phyloP scores from a whole-genome alignment of 2,329 filamentous ascomycete species.

The Apiospora sp. region DNA sequence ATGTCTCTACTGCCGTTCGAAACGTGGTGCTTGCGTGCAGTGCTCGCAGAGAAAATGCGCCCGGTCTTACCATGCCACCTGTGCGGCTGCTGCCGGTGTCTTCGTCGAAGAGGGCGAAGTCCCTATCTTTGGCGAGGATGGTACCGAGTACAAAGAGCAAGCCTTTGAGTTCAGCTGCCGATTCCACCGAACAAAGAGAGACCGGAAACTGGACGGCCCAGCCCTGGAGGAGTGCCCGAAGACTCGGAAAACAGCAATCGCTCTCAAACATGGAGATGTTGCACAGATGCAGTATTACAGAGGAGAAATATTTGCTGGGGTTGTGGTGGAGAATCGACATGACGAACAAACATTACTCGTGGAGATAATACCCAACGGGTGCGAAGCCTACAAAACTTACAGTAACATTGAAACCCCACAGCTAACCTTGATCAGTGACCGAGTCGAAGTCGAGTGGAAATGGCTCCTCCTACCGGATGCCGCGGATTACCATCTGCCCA shows the following conservation, averaged over 20 bases:
- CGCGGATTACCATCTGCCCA: conserved; percentile 74
- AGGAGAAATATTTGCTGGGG: conserved; percentile 89
- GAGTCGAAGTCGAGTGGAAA: conserved; percentile 83
- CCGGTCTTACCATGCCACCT: conserved; percentile 92
- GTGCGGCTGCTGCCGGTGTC: conserved; percentile 89
- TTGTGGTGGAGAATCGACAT: conserved; percentile 82
- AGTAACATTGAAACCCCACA: conserved; percentile 26
- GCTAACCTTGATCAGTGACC: conserved; percentile 66
- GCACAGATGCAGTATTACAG: conserved; percentile 87
- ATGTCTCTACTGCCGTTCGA: conserved; percentile 93
- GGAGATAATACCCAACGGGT: conserved; percentile 86
- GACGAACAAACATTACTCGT: conserved; percentile 80
- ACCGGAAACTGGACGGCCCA: conserved; percentile 75
- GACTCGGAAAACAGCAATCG: conserved; percentile 72
- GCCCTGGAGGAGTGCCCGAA: conserved; percentile 74
- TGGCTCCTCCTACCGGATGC: conserved; percentile 79
- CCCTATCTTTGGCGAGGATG: conserved; percentile 87
- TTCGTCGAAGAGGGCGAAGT: conserved; percentile 88
- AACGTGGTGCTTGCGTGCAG: conserved; percentile 95
- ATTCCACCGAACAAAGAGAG: conserved; percentile 89
- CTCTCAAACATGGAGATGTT: conserved; percentile 75
- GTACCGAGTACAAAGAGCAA: conserved; percentile 89
- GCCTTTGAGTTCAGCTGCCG: conserved; percentile 94
- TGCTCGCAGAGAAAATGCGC: conserved; percentile 95
- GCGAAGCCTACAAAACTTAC: conserved; percentile 38